Evolutionary conservation across 768 basidiomycete genomes (phyloP), one percentile per base, ranked within the genome.

Genomic region (Lactarius psammicola): DNA sequence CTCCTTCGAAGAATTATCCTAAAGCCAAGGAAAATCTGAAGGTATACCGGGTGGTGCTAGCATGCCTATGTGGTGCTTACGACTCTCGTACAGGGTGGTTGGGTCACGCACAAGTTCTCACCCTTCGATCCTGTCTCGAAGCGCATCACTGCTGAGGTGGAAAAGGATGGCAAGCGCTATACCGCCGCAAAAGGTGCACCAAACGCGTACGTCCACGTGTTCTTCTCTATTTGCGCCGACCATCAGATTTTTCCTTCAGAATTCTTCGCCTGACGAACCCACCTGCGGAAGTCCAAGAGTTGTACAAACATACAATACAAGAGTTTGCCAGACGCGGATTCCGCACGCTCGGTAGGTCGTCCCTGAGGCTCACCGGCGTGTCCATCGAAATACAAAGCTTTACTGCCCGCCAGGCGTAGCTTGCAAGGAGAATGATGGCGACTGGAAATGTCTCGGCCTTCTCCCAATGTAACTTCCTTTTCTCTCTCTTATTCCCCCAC

Each of bases 51-150:
- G 2, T 30, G 55, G 0, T 30, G 9, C 9, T 31, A 7, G 34
- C 17, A 36, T 20, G 13, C 4, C 17, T 55, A 17, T 8, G 6
- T 15, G 26, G 11, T 23, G 1, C 34, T 68, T 8, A 42, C 46
- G n/a, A 10, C 4, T 26, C 23, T 30, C 28, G 17, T 76, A 68
- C 71, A 74, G 61, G 64, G 68, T 18, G 80, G 80, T 26, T 82
- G 81, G 81, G 75, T 72, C 58, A 82, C 81, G 28, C 62, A 75
- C 71, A 80, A 79, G 64, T 83, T 83, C 71, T 73, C 74, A 7
- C 81, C 81, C 8, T 82, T 82, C 69, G 80, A 82, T 66, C 82
- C 81, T 11, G 81, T 82, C 49, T 81, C 80, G 57, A 82, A 83
- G 72, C 79, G 81, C 38, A 82, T 82, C 71, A 80, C 80, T 30